Conservation (phyloP, 2,329 filamentous ascomycete genomes). For the Claviceps fusiformis region DNA sequence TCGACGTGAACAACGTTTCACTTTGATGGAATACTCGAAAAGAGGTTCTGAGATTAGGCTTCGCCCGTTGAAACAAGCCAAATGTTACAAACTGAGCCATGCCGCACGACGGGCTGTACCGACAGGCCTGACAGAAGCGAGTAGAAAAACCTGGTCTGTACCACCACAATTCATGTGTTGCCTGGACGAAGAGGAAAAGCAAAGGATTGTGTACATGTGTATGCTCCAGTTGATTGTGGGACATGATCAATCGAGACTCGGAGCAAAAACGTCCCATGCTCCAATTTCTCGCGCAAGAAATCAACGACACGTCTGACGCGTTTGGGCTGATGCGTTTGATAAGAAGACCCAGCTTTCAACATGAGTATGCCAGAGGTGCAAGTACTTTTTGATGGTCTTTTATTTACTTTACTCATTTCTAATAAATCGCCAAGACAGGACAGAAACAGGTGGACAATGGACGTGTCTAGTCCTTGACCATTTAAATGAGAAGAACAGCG, state of each 20-base stretch:
- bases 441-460: not conserved
- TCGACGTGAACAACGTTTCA: not conserved
- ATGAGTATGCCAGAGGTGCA: not conserved
- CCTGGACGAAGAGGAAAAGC: no score
- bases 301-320: not conserved
- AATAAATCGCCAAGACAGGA: not conserved
- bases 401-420: not conserved
- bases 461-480: not conserved
- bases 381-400: not conserved
- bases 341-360: not conserved
- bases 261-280: no score
- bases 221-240: not conserved
- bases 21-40: not conserved
- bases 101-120: no score
- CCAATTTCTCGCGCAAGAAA: not conserved
- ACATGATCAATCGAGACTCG: not conserved
- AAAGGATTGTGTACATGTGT: not conserved
- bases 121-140: not conserved
- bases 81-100: no score
- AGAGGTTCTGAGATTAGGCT: not conserved
- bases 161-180: not conserved
- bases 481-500: conserved; percentile 3
- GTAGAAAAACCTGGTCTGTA: not conserved
- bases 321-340: not conserved
- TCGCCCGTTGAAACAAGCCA: not conserved